Evolutionary conservation across 192 early-diverging fungal species (phyloP), one percentile per base, ranked within the genome.

Genomic region (Dimargaris cristalligena): DNA sequence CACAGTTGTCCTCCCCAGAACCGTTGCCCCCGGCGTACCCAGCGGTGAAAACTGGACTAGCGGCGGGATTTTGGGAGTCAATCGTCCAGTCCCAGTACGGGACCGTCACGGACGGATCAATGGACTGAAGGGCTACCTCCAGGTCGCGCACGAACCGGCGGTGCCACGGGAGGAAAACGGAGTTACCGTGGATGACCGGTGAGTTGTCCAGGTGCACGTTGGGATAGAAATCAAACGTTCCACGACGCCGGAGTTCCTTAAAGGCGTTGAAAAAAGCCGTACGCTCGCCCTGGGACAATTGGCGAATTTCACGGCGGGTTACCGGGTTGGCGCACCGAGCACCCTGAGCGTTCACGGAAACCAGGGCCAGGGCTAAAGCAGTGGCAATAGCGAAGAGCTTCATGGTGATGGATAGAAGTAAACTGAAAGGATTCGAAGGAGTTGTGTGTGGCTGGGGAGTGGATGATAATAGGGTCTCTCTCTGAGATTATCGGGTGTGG

Each of bases 71-170:
- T 23, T 57, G 71, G 14, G 73, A 70, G 54, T 75, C 73, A 9
- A 75, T 56, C 9, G 70, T 69, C 73, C 73, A 75, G 63, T 75
- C 73, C 73, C 73, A 75, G 63, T 75, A 75, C 8, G 70, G 73
- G 22, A 71, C 71, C 1, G 66, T 60, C 44, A 74, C 69, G 30
- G 66, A 70, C 0, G 77, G 70, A 31, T 77, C 70, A 11, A 71
- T 64, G 33, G 58, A 63, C 55, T 74, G 67, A 6, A 83, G 64
- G 0, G 67, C 74, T 1, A 61, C 25, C 35, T 80, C 78, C 65
- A 75, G 80, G 16, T 66, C 70, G 58, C 62, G 65, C 23, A 78
- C 57, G 69, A 77, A 80, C 34, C 61, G 49, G 18, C 80, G 73
- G 54, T 81, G 77, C 69, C 76, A 78, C 2, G 70, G 67, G 26